Percentiles rank a stretch among this genome's conserved stretches.
Evolutionary conservation across 805 yeast genomes (phyloP).

Genomic region (Saccharomycopsis malanga): DNA sequence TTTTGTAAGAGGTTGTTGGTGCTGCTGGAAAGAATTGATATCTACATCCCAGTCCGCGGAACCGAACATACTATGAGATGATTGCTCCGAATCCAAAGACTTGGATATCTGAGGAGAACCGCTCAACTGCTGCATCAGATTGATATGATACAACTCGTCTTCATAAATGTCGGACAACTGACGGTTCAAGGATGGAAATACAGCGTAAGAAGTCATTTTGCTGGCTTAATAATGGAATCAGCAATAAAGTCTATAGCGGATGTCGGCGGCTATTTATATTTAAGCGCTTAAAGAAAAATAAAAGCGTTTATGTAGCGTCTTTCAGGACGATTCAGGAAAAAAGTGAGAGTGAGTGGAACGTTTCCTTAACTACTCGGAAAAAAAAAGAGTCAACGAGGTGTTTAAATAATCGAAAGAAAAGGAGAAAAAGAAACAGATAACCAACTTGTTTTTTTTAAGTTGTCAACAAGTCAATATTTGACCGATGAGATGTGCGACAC

Average conservation of each 20-base stretch:
- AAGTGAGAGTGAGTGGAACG: background rate
- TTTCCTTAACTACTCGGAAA: too few relatives aligned
- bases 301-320: background rate
- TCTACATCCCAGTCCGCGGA: slow-evolving; percentile 3
- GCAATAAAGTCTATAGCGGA: background rate
- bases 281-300: background rate
- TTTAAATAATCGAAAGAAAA: background rate
- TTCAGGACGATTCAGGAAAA: background rate
- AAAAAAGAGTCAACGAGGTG: background rate
- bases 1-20: background rate
- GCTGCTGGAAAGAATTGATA: background rate
- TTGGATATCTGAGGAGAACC: slow-evolving; percentile 9
- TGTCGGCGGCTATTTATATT: background rate
- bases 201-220: slow-evolving; percentile 43
- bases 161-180: slow-evolving; percentile 53
- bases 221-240: background rate
- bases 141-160: slow-evolving; percentile 44
- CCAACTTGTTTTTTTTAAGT: background rate
- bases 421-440: background rate
- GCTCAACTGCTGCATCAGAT: slow-evolving; percentile 8
- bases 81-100: slow-evolving; percentile 2
- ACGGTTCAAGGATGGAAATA: slow-evolving; percentile 43
- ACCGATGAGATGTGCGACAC: background rate
- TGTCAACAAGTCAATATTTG: background rate
- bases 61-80: background rate